A percentile compares a stretch with the other conserved stretches of the same genome.
These are phyloP conservation scores for Rosa rugosa DNA, from an alignment of 306 rosid species.

Conservation along the genomic window DNA sequence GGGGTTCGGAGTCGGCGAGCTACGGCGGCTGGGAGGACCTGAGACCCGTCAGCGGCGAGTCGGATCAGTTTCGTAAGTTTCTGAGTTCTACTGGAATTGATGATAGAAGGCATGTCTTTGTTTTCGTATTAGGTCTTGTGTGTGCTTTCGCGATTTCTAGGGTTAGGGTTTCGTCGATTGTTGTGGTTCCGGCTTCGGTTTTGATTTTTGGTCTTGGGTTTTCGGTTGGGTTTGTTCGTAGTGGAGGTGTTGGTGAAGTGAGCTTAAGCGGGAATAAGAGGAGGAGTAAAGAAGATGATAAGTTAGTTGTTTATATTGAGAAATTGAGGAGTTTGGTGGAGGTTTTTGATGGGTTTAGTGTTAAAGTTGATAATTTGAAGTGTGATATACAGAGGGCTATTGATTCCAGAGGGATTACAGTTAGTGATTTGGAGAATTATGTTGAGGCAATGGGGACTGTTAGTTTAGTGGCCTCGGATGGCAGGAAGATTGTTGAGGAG, in stretches of 20 bases:
- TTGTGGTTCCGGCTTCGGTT: conserved; percentile 72
- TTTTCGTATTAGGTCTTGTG: conserved; percentile 63
- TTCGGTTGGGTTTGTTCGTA: conserved; percentile 60
- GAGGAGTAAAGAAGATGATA: conserved; percentile 55
- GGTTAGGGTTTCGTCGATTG: conserved; percentile 75
- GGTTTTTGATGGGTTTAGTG: conserved; percentile 54
- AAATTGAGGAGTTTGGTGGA: conserved; percentile 51
- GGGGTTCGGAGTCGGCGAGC: conserved; percentile 34
- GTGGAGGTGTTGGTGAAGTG: conserved; percentile 43
- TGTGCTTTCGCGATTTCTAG: conserved; percentile 84
- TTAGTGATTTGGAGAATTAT: conserved; percentile 61
- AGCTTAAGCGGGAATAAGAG: conserved; percentile 48
- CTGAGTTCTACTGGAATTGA: conserved; percentile 61
- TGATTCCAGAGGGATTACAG: conserved; percentile 49
- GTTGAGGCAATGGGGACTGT: conserved; percentile 44
- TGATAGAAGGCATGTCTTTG: conserved; percentile 59
- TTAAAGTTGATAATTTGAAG: conserved; percentile 48
- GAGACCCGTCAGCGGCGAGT: conserved; percentile 37
- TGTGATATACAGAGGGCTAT: conserved; percentile 53
- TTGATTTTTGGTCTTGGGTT: conserved; percentile 74
- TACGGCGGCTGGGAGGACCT: conserved; percentile 92
- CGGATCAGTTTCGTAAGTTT: conserved; percentile 53
- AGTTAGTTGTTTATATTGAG: conserved; percentile 37
- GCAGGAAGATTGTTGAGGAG: conserved; percentile 40
- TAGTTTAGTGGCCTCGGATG: conserved; percentile 43